These are phyloP conservation scores for Gnomoniopsis sp. DNA, from an alignment of 2,329 filamentous ascomycete species.

Conservation along the genomic window DNA sequence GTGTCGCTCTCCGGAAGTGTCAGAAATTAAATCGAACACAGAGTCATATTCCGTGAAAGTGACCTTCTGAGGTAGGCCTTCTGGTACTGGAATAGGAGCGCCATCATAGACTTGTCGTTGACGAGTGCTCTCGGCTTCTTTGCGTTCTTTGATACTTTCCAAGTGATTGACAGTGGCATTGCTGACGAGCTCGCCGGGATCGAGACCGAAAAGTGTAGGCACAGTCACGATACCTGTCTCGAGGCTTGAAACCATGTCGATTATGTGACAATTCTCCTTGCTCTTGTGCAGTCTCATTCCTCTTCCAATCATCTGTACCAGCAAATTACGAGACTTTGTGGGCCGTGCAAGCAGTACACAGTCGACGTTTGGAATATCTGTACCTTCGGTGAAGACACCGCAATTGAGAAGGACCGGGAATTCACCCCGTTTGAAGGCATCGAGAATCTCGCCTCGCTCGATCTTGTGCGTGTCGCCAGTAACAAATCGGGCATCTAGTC, in stretches of 20 bases:
- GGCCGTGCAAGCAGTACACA: constrained; percentile 85
- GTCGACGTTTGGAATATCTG: constrained; percentile 96
- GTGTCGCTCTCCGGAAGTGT: constrained; percentile 73
- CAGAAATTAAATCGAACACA: constrained; percentile 84
- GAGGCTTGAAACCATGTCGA: constrained; percentile 90
- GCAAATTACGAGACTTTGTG: constrained; percentile 85
- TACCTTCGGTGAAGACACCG: constrained; percentile 94
- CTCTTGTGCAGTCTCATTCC: constrained; percentile 79
- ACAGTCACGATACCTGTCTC: constrained; percentile 83
- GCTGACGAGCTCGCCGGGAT: constrained; percentile 74
- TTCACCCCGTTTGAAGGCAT: constrained; percentile 70
- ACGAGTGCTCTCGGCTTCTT: constrained; percentile 39
- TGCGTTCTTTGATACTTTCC: constrained; percentile 47
- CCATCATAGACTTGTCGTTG: constrained; percentile 20
- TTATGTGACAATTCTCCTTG: constrained; percentile 88
- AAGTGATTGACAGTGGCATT: constrained; percentile 63
- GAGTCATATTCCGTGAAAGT: constrained; percentile 89
- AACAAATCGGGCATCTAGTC: constrained; percentile 82
- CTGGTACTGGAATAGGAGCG: not conserved
- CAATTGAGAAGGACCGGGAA: constrained; percentile 93
- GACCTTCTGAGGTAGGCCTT: constrained; percentile 42
- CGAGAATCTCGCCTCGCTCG: constrained; percentile 67
- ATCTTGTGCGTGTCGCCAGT: constrained; percentile 73
- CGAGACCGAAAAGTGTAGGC: constrained; percentile 88
- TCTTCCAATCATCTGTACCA: constrained; percentile 96